Base-by-base conservation (phyloP, 768 basidiomycete genomes). In the Mycena rebaudengoi region DNA sequence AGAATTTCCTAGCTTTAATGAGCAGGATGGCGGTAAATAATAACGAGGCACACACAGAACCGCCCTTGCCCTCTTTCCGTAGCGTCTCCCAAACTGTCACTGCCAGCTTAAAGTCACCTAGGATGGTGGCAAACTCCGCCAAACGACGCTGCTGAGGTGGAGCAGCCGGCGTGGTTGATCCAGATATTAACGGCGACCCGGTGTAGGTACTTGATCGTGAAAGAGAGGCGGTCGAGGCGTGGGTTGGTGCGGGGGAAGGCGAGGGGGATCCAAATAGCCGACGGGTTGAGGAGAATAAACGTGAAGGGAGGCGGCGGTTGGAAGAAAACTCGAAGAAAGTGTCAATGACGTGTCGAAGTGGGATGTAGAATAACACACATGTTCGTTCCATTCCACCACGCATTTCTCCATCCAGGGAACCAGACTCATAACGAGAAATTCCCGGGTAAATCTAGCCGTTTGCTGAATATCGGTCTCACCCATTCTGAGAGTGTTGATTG, bases 381-480 rank as follows among this genome's bases (percentile, higher is more conserved):
- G 82, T 79, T 99, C 96, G 73, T 98, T 98, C 94, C 96, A 97
- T 66, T 97, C 94, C 45, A 94, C 68, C 6, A 96, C 92, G 74
- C 90, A 91, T 71, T 91, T 94, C 78, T 99, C 97, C 94, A 99
- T 96, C 94, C 94, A 98, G 1, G 96, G 96, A 3, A 98, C 75
- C 44, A 99, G 76, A 71, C 92, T 96, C 88, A 92, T 94, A 12
- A 90, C 88, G 4, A 94, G 83, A 68, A 98, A 91, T 75, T 98
- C 96, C 44, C 95, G 86, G 11, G 94, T 85, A 70, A 98, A 95
- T 54, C 87, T 85, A 0, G 88, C 88, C 7, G 89, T 86, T 68
- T 88, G 85, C 54, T 90, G 85, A 14, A 94, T 91, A 77, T 97
- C 95, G 46, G 79, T 77, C 69, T 94, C 88, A 10, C 79, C 81